Percentiles rank a stretch among this genome's conserved stretches.
phyloP scores from a whole-genome alignment of 1,139 yeast genomes.

The Blastobotrys niveus region DNA sequence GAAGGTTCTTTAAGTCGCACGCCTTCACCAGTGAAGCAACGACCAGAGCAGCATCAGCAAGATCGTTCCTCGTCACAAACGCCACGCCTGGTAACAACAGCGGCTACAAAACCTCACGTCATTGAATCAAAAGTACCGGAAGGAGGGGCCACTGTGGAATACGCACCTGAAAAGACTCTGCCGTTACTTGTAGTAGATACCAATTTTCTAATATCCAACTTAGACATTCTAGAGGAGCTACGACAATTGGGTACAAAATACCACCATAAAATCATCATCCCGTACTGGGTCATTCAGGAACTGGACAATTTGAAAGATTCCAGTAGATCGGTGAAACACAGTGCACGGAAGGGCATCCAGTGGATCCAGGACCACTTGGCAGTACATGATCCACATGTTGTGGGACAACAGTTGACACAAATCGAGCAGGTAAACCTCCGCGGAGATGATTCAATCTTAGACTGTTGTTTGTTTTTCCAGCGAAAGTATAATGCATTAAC shows the following conservation, averaged over 20 bases:
- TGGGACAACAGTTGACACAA: constrained; percentile 63
- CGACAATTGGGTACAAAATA: constrained; percentile 27
- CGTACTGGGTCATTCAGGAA: constrained; percentile 64
- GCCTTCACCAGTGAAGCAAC: too few relatives aligned
- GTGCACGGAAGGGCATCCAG: constrained; percentile 70
- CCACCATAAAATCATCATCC: constrained; percentile 55
- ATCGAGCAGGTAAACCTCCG: constrained; percentile 39
- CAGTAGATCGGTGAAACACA: constrained; percentile 9
- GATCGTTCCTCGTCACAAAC: not conserved
- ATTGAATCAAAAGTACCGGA: not conserved
- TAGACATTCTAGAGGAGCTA: constrained; percentile 17
- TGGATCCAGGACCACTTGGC: constrained; percentile 72
- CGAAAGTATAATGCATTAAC: constrained; percentile 39
- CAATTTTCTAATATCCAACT: constrained; percentile 20
- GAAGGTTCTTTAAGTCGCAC: too few relatives aligned
- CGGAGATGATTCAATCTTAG: constrained; percentile 81
- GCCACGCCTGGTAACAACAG: not conserved
- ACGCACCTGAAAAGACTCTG: not conserved
- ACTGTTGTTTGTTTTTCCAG: constrained; percentile 69
- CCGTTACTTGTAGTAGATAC: constrained; percentile 20
- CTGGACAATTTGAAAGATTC: constrained; percentile 66
- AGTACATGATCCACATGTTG: constrained; percentile 43
- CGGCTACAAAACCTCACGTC: not conserved
- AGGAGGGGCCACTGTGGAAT: not conserved
- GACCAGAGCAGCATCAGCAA: not conserved